Conservation (phyloP, 2,329 filamentous ascomycete genomes). For the Ophiostoma quercus region DNA sequence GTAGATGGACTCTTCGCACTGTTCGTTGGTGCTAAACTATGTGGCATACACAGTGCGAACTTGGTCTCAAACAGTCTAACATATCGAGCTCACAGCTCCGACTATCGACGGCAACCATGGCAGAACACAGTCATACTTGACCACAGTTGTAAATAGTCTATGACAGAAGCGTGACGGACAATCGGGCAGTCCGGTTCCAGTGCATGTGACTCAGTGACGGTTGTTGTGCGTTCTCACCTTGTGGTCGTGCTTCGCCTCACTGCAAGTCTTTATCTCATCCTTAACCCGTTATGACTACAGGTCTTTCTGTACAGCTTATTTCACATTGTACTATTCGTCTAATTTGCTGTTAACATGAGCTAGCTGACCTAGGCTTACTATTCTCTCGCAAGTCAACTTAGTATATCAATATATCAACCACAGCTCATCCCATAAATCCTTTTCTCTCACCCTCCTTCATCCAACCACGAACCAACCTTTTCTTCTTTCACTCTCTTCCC, state of each 20-base stretch:
- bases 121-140: neutral
- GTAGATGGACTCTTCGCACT: neutral
- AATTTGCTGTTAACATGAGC: no score
- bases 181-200: neutral
- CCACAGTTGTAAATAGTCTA: neutral
- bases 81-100: neutral
- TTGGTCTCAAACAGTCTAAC: neutral
- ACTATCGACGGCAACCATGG: neutral
- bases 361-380: no score
- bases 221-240: neutral
- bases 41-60: neutral
- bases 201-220: neutral
- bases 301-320: neutral
- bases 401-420: neutral
- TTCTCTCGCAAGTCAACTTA: neutral
- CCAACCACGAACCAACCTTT: neutral
- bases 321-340: no score
- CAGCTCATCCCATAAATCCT: no score
- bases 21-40: neutral
- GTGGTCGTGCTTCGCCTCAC: slow-evolving; percentile 1
- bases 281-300: neutral
- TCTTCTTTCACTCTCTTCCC: neutral
- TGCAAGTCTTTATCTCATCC: neutral
- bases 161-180: neutral
- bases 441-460: no score